These are phyloP conservation scores for Mycena albidolilacea DNA, from an alignment of 768 basidiomycete genomes.

Conservation along the genomic window DNA sequence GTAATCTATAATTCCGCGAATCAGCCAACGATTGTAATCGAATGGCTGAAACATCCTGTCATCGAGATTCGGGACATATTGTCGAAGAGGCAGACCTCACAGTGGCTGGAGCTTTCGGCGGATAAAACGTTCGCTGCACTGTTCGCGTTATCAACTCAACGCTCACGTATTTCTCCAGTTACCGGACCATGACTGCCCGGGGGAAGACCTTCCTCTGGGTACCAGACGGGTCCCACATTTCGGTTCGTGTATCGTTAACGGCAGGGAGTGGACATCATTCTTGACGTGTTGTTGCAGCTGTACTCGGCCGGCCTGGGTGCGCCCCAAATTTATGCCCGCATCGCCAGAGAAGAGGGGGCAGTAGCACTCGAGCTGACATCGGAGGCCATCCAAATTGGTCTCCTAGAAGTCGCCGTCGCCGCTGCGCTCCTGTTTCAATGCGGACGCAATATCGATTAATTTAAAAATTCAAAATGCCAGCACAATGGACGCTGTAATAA, in stretches of 20 bases:
- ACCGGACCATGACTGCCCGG: constrained; percentile 54
- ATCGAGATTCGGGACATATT: constrained; percentile 57
- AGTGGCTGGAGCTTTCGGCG: constrained; percentile 60
- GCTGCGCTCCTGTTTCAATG: too few relatives aligned
- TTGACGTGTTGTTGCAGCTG: constrained; percentile 44
- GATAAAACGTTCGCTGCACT: constrained; percentile 53
- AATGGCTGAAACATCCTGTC: constrained; percentile 58
- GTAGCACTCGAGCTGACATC: constrained; percentile 58
- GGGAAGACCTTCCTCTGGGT: constrained; percentile 53
- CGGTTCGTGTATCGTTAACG: constrained; percentile 44
- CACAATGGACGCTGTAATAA: too few relatives aligned
- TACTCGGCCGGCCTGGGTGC: constrained; percentile 46
- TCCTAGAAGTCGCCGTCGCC: too few relatives aligned
- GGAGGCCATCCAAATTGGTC: constrained; percentile 53
- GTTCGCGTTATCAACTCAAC: neutral
- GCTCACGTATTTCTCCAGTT: constrained; percentile 37
- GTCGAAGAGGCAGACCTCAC: constrained; percentile 50
- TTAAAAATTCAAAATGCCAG: too few relatives aligned
- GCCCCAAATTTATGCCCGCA: constrained; percentile 42
- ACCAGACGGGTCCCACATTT: constrained; percentile 53
- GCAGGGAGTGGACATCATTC: neutral
- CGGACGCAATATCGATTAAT: too few relatives aligned
- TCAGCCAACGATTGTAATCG: constrained; percentile 57
- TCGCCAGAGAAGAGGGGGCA: constrained; percentile 49
- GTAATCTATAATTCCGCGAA: constrained; percentile 45